These are phyloP conservation scores for Calvatia gigantea DNA, from an alignment of 768 basidiomycete species.

Conservation along the genomic window DNA sequence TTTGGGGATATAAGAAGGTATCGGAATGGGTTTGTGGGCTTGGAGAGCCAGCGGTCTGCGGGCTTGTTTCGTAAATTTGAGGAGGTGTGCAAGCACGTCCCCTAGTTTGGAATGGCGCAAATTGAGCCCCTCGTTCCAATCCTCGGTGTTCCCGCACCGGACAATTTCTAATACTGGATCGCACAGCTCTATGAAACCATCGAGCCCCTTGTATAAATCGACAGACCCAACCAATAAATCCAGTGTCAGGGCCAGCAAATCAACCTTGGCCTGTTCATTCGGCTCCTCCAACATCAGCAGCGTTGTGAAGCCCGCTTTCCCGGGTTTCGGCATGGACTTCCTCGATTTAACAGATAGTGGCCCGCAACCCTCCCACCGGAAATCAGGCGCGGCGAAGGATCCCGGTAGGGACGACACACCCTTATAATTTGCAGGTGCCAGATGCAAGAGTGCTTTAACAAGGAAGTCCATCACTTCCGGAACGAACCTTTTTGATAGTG, in stretches of 20 bases:
- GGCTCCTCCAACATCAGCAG: conserved; percentile 34
- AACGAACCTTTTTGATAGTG: conserved; percentile 77
- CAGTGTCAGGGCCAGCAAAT: conserved; percentile 62
- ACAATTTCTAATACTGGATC: conserved; percentile 62
- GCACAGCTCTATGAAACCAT: conserved; percentile 85
- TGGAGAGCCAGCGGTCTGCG: conserved; percentile 83
- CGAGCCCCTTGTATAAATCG: conserved; percentile 71
- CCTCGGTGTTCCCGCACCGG: conserved; percentile 41
- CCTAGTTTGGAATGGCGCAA: conserved; percentile 19
- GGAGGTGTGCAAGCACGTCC: conserved; percentile 54
- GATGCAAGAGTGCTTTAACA: conserved; percentile 63
- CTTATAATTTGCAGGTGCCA: conserved; percentile 62
- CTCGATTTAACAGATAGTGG: conserved; percentile 39
- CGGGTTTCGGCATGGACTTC: conserved; percentile 34
- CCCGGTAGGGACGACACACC: conserved; percentile 54
- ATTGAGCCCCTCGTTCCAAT: conserved; percentile 48
- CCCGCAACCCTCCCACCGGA: conserved; percentile 44
- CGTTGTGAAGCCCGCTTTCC: conserved; percentile 43
- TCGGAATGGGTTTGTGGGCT: conserved; percentile 94
- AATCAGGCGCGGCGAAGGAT: conserved; percentile 69
- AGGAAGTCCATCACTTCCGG: conserved; percentile 90
- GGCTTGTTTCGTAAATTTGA: conserved; percentile 69
- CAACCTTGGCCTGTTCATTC: conserved; percentile 66
- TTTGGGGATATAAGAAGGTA: conserved; percentile 89
- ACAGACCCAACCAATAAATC: conserved; percentile 66